Evolutionary conservation across 2,329 filamentous ascomycete genomes (phyloP).

Genomic region (Calycina herbarum): DNA sequence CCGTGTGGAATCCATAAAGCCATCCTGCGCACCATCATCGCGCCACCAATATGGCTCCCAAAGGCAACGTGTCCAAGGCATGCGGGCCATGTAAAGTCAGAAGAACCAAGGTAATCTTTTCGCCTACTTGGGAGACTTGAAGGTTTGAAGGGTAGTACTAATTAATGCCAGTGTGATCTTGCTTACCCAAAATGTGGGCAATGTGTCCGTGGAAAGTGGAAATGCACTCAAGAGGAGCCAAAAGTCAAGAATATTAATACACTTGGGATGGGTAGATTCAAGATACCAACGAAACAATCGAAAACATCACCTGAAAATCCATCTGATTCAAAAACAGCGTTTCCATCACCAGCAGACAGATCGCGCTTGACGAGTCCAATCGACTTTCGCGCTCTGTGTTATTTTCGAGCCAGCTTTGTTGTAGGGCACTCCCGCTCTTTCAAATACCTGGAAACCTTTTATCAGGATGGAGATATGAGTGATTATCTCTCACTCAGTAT

Average conservation of each 20-base stretch:
- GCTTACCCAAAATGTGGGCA: not conserved
- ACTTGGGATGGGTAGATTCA: not conserved
- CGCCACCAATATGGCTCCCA: not conserved
- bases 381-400: constrained; percentile 8
- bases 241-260: not conserved
- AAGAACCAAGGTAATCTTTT: not conserved
- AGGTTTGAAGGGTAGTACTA: not conserved
- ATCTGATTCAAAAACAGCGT: not conserved
- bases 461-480: constrained; percentile 1
- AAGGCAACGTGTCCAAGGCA: not conserved
- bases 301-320: not conserved
- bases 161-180: not conserved
- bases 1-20: not conserved
- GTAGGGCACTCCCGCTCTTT: constrained; percentile 10
- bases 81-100: not conserved
- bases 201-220: not conserved
- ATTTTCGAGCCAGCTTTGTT: constrained; percentile 13
- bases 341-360: not conserved
- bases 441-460: constrained; percentile 12
- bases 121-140: not conserved
- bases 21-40: not conserved
- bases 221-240: not conserved
- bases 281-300: not conserved
- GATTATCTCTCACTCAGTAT: constrained; percentile 9
- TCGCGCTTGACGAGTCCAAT: not conserved